phyloP scores from a whole-genome alignment of 495 filamentous ascomycete species.

The Parachaetomium inaequale region DNA sequence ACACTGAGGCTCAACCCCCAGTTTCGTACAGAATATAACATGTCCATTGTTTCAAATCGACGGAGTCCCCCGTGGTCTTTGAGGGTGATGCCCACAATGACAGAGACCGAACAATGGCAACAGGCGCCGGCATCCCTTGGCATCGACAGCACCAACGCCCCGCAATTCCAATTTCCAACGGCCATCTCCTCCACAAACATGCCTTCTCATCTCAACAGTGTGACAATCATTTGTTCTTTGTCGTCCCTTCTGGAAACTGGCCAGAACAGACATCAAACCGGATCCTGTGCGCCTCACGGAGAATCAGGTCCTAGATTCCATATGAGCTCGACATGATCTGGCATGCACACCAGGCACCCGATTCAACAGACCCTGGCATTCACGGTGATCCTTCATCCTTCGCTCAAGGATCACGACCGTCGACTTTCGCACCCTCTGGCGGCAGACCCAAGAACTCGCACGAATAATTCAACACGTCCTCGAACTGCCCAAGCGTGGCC shows the following conservation, averaged over 20 bases:
- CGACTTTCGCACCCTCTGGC: too few species aligned
- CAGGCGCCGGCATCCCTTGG: background rate
- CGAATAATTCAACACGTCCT: background rate
- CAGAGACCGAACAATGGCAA: background rate
- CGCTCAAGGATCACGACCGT: too few species aligned
- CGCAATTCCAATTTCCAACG: background rate
- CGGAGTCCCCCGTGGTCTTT: background rate
- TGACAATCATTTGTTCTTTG: slow-evolving; percentile 1
- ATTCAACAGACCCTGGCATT: background rate
- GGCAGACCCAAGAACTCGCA: too few species aligned
- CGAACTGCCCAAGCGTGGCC: background rate
- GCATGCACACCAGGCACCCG: background rate
- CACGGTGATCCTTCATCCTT: background rate
- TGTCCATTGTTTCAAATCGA: background rate
- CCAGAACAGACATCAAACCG: background rate
- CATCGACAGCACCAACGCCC: background rate
- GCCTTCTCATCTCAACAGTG: slow-evolving; percentile 2
- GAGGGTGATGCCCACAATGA: background rate
- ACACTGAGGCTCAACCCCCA: too few species aligned
- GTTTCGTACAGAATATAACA: too few species aligned
- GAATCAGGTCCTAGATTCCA: background rate
- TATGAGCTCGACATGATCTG: too few species aligned
- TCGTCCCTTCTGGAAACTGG: background rate
- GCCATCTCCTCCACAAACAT: background rate
- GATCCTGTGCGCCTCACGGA: background rate